These are phyloP conservation scores for Nakazawaea holstii DNA, from an alignment of 805 yeast genomes.

Conservation along the genomic window DNA sequence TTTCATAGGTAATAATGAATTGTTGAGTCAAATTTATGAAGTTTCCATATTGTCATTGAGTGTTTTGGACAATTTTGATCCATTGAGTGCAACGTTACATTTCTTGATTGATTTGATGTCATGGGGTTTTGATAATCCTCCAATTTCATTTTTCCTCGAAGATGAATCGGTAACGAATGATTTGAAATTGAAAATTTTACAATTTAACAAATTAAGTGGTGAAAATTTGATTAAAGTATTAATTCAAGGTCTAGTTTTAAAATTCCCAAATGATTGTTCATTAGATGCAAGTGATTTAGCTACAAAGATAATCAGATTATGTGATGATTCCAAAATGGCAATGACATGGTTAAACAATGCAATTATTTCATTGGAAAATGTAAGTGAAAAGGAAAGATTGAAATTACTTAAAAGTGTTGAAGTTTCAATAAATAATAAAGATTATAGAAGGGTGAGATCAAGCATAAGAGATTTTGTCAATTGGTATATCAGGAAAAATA, in stretches of 20 bases:
- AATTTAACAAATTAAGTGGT: constrained; percentile 50
- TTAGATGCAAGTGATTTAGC: constrained; percentile 73
- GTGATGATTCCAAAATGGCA: constrained; percentile 38
- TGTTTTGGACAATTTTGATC: constrained; percentile 60
- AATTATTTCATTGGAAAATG: constrained; percentile 54
- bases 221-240: constrained; percentile 46
- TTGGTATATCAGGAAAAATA: constrained; percentile 79
- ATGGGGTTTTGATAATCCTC: constrained; percentile 82
- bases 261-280: constrained; percentile 64
- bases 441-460: constrained; percentile 67
- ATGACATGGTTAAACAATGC: constrained; percentile 59
- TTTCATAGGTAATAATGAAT: constrained; percentile 38
- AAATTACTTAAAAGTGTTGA: constrained; percentile 54
- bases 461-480: constrained; percentile 71
- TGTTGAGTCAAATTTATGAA: constrained; percentile 49
- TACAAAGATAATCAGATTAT: constrained; percentile 52
- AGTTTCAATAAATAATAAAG: constrained; percentile 60
- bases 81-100: constrained; percentile 65
- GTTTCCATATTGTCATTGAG: constrained; percentile 50
- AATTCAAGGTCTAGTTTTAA: constrained; percentile 62
- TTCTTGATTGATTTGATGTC: constrained; percentile 75
- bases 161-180: constrained; percentile 13
- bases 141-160: constrained; percentile 56
- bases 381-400: constrained; percentile 61
- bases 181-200: constrained; percentile 42